Evolutionary conservation across 2,329 filamentous ascomycete genomes (phyloP).

Genomic region (Aureobasidium sp.): DNA sequence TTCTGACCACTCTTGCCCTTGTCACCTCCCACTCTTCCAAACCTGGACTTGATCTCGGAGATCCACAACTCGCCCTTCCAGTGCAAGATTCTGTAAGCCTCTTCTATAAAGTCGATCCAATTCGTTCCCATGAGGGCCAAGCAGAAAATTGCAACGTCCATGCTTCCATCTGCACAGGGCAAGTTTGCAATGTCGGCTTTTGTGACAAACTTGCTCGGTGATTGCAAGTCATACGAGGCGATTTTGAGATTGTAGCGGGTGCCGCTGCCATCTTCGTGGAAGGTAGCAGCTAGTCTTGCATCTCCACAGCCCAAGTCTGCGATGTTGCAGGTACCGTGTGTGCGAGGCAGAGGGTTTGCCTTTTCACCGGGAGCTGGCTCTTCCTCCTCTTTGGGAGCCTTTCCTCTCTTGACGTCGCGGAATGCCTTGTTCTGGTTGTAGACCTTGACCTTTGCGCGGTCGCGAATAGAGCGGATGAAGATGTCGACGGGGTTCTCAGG

Average conservation of each 20-base stretch:
- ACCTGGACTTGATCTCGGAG: conserved; percentile 91
- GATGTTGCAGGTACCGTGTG: conserved; percentile 65
- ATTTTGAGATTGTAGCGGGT: conserved; percentile 66
- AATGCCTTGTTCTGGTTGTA: conserved; percentile 28
- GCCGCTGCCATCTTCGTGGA: conserved; percentile 50
- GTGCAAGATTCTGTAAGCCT: conserved; percentile 83
- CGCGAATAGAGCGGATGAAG: conserved; percentile 66
- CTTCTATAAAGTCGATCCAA: conserved; percentile 94
- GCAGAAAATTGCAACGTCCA: conserved; percentile 90
- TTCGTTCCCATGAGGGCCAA: conserved; percentile 98
- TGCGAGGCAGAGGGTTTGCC: conserved; percentile 57
- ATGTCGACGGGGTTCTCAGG: conserved; percentile 91
- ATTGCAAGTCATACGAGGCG: conserved; percentile 80
- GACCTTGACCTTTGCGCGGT: conserved; percentile 52
- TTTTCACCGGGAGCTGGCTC: not conserved
- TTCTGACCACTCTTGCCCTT: conserved; percentile 34
- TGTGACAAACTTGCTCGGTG: conserved; percentile 68
- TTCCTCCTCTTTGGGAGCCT: conserved; percentile 27
- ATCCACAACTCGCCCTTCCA: conserved; percentile 97
- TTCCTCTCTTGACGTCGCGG: conserved; percentile 36
- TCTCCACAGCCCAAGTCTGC: conserved; percentile 93
- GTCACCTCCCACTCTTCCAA: conserved; percentile 54
- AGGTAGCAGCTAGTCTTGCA: conserved; percentile 65
- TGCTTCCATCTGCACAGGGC: conserved; percentile 64
- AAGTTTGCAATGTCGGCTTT: conserved; percentile 82